phyloP scores from a whole-genome alignment of 2,329 filamentous ascomycete species.

The Knoxdaviesia proteae region DNA sequence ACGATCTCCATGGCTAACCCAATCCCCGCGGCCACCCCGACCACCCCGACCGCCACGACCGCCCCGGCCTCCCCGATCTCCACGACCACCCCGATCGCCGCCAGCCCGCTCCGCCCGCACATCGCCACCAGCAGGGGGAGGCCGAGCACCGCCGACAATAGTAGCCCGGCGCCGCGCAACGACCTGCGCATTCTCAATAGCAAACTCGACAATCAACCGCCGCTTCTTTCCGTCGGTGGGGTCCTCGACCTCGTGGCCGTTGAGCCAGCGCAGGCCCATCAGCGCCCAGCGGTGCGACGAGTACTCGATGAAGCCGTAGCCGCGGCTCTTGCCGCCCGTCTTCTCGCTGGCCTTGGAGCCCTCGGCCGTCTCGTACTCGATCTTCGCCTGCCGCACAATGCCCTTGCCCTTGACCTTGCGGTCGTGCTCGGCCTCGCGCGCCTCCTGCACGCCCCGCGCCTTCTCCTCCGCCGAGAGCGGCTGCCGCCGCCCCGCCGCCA shows the following conservation, averaged over 20 bases:
- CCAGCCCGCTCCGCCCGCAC: too few relatives aligned
- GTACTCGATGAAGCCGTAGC: slow-evolving; percentile 97
- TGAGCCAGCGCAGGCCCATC: slow-evolving; percentile 87
- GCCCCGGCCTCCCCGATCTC: too few relatives aligned
- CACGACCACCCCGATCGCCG: too few relatives aligned
- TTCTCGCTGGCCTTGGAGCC: slow-evolving; percentile 67
- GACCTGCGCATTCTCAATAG: slow-evolving; percentile 94
- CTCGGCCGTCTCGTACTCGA: slow-evolving; percentile 76
- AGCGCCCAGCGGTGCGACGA: slow-evolving; percentile 80
- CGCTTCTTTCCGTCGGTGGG: slow-evolving; percentile 53
- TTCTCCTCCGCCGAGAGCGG: slow-evolving; percentile 82
- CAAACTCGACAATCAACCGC: slow-evolving; percentile 84
- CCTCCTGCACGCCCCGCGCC: slow-evolving; percentile 56
- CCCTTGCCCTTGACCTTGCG: slow-evolving; percentile 65
- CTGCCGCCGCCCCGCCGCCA: slow-evolving; percentile 54
- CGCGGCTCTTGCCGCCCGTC: slow-evolving; percentile 66
- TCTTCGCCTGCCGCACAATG: slow-evolving; percentile 82
- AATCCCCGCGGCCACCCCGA: too few relatives aligned
- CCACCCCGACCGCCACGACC: too few relatives aligned
- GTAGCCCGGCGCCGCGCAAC: slow-evolving; percentile 42
- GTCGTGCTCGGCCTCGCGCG: slow-evolving; percentile 58
- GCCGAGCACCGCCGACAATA: too few relatives aligned
- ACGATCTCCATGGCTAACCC: neutral
- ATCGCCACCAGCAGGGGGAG: too few relatives aligned
- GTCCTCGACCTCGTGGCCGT: slow-evolving; percentile 46